Evolutionary conservation across 2,329 filamentous ascomycete species (phyloP), one percentile per base, ranked within the genome.

Genomic region (Tolypocladium endophyticum): DNA sequence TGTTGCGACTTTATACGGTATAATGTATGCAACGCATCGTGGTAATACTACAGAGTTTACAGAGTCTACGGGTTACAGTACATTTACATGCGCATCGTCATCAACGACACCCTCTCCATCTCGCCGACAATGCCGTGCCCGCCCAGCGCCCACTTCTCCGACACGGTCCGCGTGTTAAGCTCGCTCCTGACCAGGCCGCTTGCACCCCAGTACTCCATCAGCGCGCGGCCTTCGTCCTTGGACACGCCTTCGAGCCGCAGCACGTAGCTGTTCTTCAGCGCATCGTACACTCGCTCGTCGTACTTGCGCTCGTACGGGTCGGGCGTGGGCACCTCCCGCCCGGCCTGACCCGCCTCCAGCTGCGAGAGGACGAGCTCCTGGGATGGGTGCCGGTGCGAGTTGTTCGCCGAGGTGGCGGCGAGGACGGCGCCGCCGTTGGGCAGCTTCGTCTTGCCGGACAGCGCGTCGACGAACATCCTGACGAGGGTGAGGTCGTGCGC

Each of bases 201-300:
- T 41, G 84, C 85, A 6, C 90, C 92, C 80, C 93, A 97, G 76
- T 97, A 97, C 77, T 97, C 92, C 85, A 97, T 87, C 66, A 96
- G 78, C 0, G 85, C 81, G 61, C 87, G 83, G 14, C 90, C 86
- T 75, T 97, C 93, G 2, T 81, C 75, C 74, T 87, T 89, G 67
- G 78, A 87, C 65, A 97, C 68, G 11, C 90, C 88, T 50, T 82
- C 79, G 25, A 96, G 70, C 25, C 82, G 80, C 58, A 86, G 64
- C 2, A 85, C 75, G 61, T 76, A 72, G 47, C 81, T 76, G 53
- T 77, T 77, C 63, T 78, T 73, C 58, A 87, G 73, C 1, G 75
- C 75, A 28, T 79, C 78, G 64, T 83, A 81, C 52, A 82, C 79
- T 47, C 83, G 78, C 58, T 77, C 71, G 66, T 87, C 84, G 71